Evolutionary conservation across 208 protist genomes (phyloP), one percentile per base, ranked within the genome.

Genomic region (Wallacemonas sp.): DNA sequence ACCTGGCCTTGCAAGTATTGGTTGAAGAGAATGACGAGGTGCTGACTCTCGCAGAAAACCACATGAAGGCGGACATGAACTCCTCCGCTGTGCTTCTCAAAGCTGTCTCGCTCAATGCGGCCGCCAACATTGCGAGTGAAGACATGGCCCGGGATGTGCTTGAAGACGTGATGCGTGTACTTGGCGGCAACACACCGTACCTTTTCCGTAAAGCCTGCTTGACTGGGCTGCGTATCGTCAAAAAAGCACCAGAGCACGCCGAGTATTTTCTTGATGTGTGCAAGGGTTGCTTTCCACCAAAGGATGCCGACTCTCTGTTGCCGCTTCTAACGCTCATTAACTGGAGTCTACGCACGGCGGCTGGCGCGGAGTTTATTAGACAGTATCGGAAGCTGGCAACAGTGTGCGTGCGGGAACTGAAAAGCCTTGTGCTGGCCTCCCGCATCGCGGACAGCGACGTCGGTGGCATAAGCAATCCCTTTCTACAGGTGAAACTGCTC

Each of bases 1-100:
- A 99, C 68, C 82, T 99, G 0, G 93, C 97, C 8, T 74, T 98
- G 5, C 87, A 94, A 36, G 72, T 99, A 42, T 72, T 99, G 15
- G 77, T 99, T 24, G 90, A 96, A 49, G 98, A 99, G 77, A 91
- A 96, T 14, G 86, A 98, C 75, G 98, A 99, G 62, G 86, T 99
- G 51, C 75, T 99, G 22, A 97, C 98, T 24, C 77, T 99, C 21
- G 90, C 99, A 46, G 98, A 99, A 55, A 98, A 99, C 69, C 93
- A 98, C 30, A 94, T 99, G 60, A 95, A 98, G 46, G 79, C 92
- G 15, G 98, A 99, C 80, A 77, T 99, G 30, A 72, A 62, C 51
- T 80, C 72, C 8, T 45, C 79, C 21, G 84, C 94, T 62, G 91
- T 97, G 45, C 78, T 96, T 41, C 63, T 94, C 31, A 91, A 99